phyloP scores from a whole-genome alignment of 2,329 filamentous ascomycete genomes.

The Calonectria honghensis region DNA sequence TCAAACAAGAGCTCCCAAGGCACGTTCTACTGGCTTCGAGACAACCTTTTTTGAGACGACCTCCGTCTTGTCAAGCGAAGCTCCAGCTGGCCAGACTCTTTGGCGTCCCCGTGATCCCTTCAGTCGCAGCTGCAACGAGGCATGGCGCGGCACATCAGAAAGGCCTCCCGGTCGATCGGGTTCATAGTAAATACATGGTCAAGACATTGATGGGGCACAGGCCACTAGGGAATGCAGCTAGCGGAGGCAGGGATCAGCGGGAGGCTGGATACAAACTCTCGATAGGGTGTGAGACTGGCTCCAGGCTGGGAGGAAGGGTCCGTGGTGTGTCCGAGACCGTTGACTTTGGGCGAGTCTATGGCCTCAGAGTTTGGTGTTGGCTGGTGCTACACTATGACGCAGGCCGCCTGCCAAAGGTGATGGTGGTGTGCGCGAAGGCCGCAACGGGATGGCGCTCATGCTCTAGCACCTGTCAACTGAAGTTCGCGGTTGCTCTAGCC shows the following conservation, averaged over 20 bases:
- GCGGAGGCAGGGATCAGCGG: constrained; percentile 40
- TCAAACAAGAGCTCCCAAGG: constrained; percentile 35
- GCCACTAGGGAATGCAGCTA: constrained; percentile 47
- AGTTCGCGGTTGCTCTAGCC: constrained; percentile 1
- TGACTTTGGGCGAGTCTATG: constrained; percentile 36
- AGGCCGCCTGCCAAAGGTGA: constrained; percentile 17
- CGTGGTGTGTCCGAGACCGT: constrained; percentile 44
- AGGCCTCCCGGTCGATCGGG: constrained; percentile 43
- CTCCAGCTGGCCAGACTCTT: constrained; percentile 37
- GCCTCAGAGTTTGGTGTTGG: constrained; percentile 11
- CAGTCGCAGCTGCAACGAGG: constrained; percentile 19
- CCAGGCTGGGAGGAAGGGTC: constrained; percentile 34
- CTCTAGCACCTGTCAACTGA: neutral
- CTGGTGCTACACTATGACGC: constrained; percentile 26
- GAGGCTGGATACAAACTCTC: constrained; percentile 41
- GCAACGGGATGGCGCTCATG: neutral
- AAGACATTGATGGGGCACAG: constrained; percentile 48
- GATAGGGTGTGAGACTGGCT: constrained; percentile 27
- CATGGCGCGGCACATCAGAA: constrained; percentile 28
- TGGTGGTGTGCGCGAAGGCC: constrained; percentile 5
- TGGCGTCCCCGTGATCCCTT: constrained; percentile 40
- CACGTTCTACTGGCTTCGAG: constrained; percentile 43
- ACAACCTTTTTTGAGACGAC: constrained; percentile 18
- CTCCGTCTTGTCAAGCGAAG: constrained; percentile 34
- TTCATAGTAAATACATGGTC: constrained; percentile 45